Percentiles rank a stretch among this genome's conserved stretches.
phyloP scores from a whole-genome alignment of 805 yeast genomes.

The Jamesozyma rosinii region DNA sequence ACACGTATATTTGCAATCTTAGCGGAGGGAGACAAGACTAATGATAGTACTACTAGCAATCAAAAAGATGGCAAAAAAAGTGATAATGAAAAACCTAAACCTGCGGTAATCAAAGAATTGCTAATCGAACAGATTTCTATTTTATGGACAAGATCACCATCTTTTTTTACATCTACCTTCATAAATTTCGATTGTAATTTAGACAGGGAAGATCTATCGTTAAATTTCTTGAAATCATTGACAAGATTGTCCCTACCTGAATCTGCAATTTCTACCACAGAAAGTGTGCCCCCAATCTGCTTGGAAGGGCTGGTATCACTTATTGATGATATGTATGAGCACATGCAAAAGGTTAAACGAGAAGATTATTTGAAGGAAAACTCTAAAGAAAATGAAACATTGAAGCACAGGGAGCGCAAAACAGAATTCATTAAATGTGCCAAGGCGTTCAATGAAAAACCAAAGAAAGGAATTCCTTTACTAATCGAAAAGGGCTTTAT shows the following conservation, averaged over 20 bases:
- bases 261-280: conserved; percentile 68
- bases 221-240: conserved; percentile 56
- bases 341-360: conserved; percentile 22
- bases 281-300: conserved; percentile 87
- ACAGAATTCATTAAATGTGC: conserved; percentile 65
- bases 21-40: conserved; percentile 9
- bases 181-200: conserved; percentile 85
- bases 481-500: conserved; percentile 62
- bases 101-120: conserved; percentile 57
- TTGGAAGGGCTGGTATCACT: conserved; percentile 76
- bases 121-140: conserved; percentile 77
- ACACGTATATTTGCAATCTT: conserved; percentile 54
- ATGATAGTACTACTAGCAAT: conserved; percentile 9
- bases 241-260: conserved; percentile 79
- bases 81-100: conserved; percentile 21
- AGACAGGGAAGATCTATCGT: conserved; percentile 71
- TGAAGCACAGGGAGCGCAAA: conserved; percentile 41
- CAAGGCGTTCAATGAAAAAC: conserved; percentile 65
- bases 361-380: conserved; percentile 21
- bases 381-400: conserved; percentile 13
- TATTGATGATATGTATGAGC: conserved; percentile 51
- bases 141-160: conserved; percentile 72
- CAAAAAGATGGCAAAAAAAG: not conserved
- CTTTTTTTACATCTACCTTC: conserved; percentile 65
- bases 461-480: conserved; percentile 61